Base-by-base conservation (phyloP, 2,329 filamentous ascomycete genomes). In the Fusarium anthophilum region DNA sequence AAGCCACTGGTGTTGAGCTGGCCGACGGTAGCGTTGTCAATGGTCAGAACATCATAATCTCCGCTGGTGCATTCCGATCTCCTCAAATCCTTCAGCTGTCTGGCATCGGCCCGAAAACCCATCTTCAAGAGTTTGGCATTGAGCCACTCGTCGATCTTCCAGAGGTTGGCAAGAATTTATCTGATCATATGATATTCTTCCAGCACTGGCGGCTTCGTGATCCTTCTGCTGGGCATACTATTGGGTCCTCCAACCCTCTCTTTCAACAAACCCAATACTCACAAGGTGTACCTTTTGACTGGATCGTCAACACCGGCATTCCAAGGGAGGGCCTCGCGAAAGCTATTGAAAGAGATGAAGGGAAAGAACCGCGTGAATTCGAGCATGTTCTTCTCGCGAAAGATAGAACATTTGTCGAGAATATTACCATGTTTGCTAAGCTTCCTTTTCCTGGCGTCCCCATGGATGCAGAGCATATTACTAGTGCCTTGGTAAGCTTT, bases 11-110 rank as follows among this genome's bases (percentile, higher is more conserved):
- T 5, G 75, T 81, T 35, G 77, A 82, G 24, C 62, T 80, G 4
- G 74, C 77, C 1, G 64, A 81, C 15, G 79, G 82, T 3, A 79
- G 69, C 17, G n/a, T 72, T 20, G 20, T 77, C 8, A 35, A 56
- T 67, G 77, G 60, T 13, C 73, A 68, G 17, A 74, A 87, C 61
- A 82, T 88, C n/a, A 84, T 88, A 56, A 58, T 88, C 2, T 81
- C 85, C 8, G 86, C 84, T 20, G 87, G 87, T 26, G 79, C 84
- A 9, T 84, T 86, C 75, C 86, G 86, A 66, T 84, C 83, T 1
- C 86, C 86, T 8, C 83, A 86, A 39, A 79, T 88, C 39, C 81
- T 88, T 12, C 84, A 86, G 76, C 81, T 87, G 9, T 86, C 84
- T 13, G 86, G 86, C 47, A 83, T 89, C 43, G 86, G 86, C 0